A percentile compares a stretch with the other conserved stretches of the same genome.
Evolutionary conservation across 176 grass and related monocot genomes (phyloP).

Genomic region (Calamus simplicifolius): DNA sequence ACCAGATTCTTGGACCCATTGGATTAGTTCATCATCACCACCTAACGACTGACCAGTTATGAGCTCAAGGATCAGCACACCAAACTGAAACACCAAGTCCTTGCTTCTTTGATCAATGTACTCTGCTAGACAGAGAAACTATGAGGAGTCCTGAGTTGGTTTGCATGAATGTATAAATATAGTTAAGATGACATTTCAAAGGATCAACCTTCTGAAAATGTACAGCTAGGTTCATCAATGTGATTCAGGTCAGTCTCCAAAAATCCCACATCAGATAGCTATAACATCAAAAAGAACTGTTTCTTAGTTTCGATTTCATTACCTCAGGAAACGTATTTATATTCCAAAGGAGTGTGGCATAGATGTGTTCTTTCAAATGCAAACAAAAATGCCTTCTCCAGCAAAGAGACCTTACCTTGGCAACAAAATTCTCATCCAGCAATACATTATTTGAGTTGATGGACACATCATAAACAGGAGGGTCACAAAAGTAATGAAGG

Average conservation of each 20-base stretch:
- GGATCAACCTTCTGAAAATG: conserved; percentile 37
- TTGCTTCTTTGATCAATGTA: conserved; percentile 41
- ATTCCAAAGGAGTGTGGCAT: too few relatives aligned
- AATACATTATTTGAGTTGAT: conserved; percentile 61
- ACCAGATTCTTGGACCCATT: conserved; percentile 72
- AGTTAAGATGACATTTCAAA: conserved; percentile 8
- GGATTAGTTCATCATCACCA: conserved; percentile 66
- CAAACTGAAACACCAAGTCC: conserved; percentile 74
- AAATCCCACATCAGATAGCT: conserved; percentile 65
- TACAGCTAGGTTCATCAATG: conserved; percentile 8
- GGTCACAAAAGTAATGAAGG: conserved; percentile 86
- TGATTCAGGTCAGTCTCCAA: conserved; percentile 11
- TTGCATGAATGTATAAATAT: neutral
- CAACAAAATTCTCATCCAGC: conserved; percentile 57
- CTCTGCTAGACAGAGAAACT: conserved; percentile 29
- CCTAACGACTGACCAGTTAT: conserved; percentile 77
- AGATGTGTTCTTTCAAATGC: too few relatives aligned
- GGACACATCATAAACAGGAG: conserved; percentile 60
- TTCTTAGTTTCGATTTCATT: too few relatives aligned
- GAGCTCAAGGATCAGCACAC: conserved; percentile 84
- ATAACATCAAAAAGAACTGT: neutral
- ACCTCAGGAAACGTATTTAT: too few relatives aligned
- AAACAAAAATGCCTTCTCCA: neutral
- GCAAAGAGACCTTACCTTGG: conserved; percentile 40
- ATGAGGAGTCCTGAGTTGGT: conserved; percentile 6